Base-by-base conservation (phyloP, 2,329 filamentous ascomycete genomes). In the Botrytis fabae region DNA sequence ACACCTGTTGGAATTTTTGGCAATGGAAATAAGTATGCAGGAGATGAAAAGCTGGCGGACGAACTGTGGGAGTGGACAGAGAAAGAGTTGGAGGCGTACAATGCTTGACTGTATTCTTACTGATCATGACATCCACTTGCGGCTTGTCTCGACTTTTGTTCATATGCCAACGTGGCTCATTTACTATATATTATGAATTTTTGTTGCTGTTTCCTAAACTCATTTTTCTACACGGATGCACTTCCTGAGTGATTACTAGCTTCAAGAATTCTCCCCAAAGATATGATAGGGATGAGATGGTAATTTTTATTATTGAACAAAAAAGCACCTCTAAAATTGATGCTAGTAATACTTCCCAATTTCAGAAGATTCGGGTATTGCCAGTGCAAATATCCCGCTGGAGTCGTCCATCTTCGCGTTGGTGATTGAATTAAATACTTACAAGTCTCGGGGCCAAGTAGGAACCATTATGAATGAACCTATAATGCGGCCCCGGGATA, bases 41-140 rank as follows among this genome's bases (percentile, higher is more conserved):
- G 69, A 51, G 77, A 80, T 69, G 71, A 77, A 65, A 77, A 80
- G 28, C 70, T 83, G 42, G 81, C 79, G 0, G 65, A 72, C 22
- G 79, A 78, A 69, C 73, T 84, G 48, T 83, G 81, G 81, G 77
- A 78, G 4, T 81, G 79, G 77, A 81, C 81, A 0, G 77, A 81
- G 46, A 76, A 81, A 46, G 76, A 76, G 10, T 54, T 82, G 74
- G 76, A 74, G 54, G 64, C 42, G 48, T 75, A 74, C 51, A 51
- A 35, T 62, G 28, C n/a, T 73, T 73, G 60, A 71, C 48, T 54
- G n/a, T 35, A 16, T 2, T 28, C 10, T 40, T 9, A 9, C 12
- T 38, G 46, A 51, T 54, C 48, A 54, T 7, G 48, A 14, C 35
- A 54, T 20, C 12, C 25, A 54, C 8, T 54, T 6, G 14, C 28